Evolutionary conservation across 2,329 filamentous ascomycete species (phyloP), one percentile per base, ranked within the genome.

Genomic region (Anisogramma anomala): DNA sequence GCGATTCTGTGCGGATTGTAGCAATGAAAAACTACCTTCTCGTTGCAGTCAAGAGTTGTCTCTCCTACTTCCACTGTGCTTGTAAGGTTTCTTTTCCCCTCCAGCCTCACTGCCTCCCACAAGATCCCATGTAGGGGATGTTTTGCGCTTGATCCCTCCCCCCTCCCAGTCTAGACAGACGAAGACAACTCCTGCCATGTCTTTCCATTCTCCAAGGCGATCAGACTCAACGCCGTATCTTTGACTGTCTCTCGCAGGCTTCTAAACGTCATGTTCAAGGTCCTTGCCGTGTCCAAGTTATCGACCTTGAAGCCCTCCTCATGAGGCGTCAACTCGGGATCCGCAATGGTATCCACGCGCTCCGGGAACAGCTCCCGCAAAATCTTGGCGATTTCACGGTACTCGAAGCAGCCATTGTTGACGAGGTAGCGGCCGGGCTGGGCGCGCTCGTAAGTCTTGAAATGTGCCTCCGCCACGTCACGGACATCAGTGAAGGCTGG

Each of bases 131-230:
- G n/a, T n/a, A n/a, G n/a, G n/a, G n/a, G n/a, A n/a, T n/a, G n/a
- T n/a, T n/a, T n/a, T n/a, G n/a, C n/a, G n/a, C 26, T 13, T 36
- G 6, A 20, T 6, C 9, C 10, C 31, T 10, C 13, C 19, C 17
- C 18, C 3, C 10, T 27, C 31, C 17, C 8, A 28, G 11, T 23
- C 3, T 11, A 31, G n/a, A n/a, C 14, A 22, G 14, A 31, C 6
- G 11, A 8, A 1, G 41, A 39, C 5, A 42, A 38, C 35, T 42
- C 39, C 13, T 22, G 20, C 35, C 31, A 45, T 1, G 39, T 42
- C 39, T 45, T 42, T 2, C 43, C 43, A 35, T 45, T 30, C 34
- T 45, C 43, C 34, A 45, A n/a, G 1, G 39, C 43, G 5, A 45
- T 19, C 43, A 45, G 20, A 27, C 34, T 39, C 39, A 39, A 15